Evolutionary conservation across 2,329 filamentous ascomycete species (phyloP).

Genomic region (Ceratocystis colombiana): DNA sequence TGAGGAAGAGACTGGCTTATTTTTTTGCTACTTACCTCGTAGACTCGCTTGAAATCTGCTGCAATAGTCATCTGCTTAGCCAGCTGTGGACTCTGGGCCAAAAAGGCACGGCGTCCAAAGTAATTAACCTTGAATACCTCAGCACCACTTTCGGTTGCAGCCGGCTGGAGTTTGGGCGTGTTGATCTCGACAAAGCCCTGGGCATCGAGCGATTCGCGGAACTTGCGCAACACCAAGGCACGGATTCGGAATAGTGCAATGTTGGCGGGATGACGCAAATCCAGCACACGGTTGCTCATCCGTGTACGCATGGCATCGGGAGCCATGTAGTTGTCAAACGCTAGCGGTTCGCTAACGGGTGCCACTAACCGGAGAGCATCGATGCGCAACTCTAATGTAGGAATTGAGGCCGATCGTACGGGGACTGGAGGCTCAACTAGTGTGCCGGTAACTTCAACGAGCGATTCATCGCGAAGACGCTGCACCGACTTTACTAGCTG

Average conservation of each 20-base stretch:
- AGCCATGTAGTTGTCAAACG: slow-evolving; percentile 41
- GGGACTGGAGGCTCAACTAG: slow-evolving; percentile 64
- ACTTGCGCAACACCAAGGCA: slow-evolving; percentile 66
- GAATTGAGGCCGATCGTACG: slow-evolving; percentile 64
- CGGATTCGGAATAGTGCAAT: slow-evolving; percentile 84
- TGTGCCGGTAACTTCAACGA: slow-evolving; percentile 65
- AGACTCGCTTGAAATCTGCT: slow-evolving; percentile 79
- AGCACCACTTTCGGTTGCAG: slow-evolving; percentile 81
- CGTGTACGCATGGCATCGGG: slow-evolving; percentile 50
- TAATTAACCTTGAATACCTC: slow-evolving; percentile 90
- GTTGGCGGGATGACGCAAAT: slow-evolving; percentile 73
- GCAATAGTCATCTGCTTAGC: slow-evolving; percentile 90
- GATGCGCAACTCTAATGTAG: slow-evolving; percentile 66
- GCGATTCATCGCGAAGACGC: slow-evolving; percentile 65
- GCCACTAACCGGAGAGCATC: slow-evolving; percentile 44
- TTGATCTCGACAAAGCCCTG: slow-evolving; percentile 86
- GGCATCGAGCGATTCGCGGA: slow-evolving; percentile 64
- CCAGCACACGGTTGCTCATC: slow-evolving; percentile 67
- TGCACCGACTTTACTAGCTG: slow-evolving; percentile 83
- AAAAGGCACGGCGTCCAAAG: slow-evolving; percentile 75
- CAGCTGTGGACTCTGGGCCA: slow-evolving; percentile 84
- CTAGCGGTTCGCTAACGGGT: slow-evolving; percentile 37
- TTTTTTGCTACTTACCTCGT: slow-evolving; percentile 46
- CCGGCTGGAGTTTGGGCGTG: slow-evolving; percentile 81
- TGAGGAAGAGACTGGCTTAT: not conserved